Base-by-base conservation (phyloP, 148 eudicot species). In the Silene uniflora region DNA sequence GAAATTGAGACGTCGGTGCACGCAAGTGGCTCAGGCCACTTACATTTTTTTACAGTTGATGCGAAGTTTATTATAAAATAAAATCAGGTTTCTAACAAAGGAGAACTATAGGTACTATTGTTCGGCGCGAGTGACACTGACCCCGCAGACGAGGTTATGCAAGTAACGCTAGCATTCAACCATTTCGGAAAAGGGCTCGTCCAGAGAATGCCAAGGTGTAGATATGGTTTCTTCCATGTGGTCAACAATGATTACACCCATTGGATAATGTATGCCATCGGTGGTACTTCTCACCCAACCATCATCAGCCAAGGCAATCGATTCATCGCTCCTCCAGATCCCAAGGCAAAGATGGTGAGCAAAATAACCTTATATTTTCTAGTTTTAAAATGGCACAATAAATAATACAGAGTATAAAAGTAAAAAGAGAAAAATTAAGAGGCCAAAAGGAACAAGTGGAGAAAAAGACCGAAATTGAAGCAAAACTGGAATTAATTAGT, bases 191-290 rank as follows among this genome's bases (percentile, higher is more conserved):
- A 88, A 73, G 83, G 81, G 66, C 75, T 88, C 22, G 74, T 82
- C 42, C 87, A 88, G 55, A 85, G 90, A 62, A 88, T 88, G 90
- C 90, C 90, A 6, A 85, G 90, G 78, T 85, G 88, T 74, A 79
- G 90, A 42, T 77, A 22, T 22, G 90, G 90, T 14, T 88, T 83
- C 79, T 80, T 88, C 75, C 90, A 88, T 68, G 90, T 88, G 5
- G 86, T 87, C 69, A 88, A 88, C 85, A 88, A 88, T 16, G 90
- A 88, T 54, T 88, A 83, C 71, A 88, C 90, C 0, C 85, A 85
- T 54, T 88, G 88, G 88, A 61, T 65, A 17, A 84, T 88, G 87
- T 88, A 88, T 35, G 90, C 90, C 0, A 81, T 88, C 8, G 90
- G 90, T 62, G 90, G 90, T 49, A 85, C 85, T 12, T 73, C 85